phyloP scores from a whole-genome alignment of 2,329 filamentous ascomycete species.

The Alternaria novae-zelandiae region DNA sequence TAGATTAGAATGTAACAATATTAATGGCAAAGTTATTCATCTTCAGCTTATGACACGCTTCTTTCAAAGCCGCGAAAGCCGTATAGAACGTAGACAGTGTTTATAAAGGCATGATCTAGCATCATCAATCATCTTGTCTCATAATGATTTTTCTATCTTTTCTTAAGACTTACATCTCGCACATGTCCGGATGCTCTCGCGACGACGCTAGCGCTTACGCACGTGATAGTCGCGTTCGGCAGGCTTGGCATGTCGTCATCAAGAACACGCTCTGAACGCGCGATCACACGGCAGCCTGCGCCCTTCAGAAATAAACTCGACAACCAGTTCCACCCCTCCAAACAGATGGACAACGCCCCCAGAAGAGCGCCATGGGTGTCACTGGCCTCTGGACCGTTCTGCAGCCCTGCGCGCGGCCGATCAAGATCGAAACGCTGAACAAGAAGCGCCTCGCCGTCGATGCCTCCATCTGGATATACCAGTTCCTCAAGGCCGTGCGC shows the following conservation, averaged over 20 bases:
- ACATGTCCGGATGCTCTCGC: background rate
- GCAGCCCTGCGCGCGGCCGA: conserved; percentile 92
- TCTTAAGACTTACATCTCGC: background rate
- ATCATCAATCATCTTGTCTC: background rate
- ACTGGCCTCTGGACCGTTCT: conserved; percentile 97
- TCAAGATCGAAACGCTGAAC: conserved; percentile 95
- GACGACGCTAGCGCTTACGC: background rate
- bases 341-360: conserved; percentile 22
- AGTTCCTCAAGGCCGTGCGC: conserved; percentile 97
- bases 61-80: background rate
- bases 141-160: background rate
- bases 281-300: conserved; percentile 24
- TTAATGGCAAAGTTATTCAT: background rate
- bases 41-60: background rate
- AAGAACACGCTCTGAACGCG: conserved; percentile 24
- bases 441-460: conserved; percentile 95
- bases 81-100: background rate
- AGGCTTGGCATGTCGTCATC: conserved; percentile 23
- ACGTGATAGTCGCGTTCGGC: conserved; percentile 1
- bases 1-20: conserved; percentile 1
- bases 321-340: background rate
- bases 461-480: conserved; percentile 99
- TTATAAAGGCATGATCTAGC: background rate
- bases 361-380: conserved; percentile 76
- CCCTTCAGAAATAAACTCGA: background rate